A percentile compares a stretch with the other conserved stretches of the same genome.
phyloP scores from a whole-genome alignment of 805 yeast genomes.

The Sugiyamaella mastotermitis region DNA sequence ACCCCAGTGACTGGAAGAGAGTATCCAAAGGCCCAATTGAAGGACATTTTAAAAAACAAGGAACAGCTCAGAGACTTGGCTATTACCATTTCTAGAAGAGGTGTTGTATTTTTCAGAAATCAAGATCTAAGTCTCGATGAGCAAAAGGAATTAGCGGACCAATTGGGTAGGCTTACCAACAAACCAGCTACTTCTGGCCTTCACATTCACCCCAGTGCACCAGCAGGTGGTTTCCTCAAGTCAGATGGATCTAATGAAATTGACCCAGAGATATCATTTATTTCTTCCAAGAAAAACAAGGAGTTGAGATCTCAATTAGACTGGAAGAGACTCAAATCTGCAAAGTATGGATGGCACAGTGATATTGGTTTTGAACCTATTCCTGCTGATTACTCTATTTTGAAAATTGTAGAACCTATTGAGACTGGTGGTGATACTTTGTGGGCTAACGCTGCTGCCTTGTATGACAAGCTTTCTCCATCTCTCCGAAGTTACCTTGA shows the following conservation, averaged over 20 bases:
- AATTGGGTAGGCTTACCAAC: conserved; percentile 27
- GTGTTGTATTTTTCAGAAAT: conserved; percentile 46
- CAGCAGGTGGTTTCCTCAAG: conserved; percentile 24
- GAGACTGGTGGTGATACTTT: conserved; percentile 48
- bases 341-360: conserved; percentile 49
- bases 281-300: conserved; percentile 18
- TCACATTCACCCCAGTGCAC: conserved; percentile 31
- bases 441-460: conserved; percentile 46
- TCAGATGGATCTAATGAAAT: conserved; percentile 21
- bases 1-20: conserved; percentile 31
- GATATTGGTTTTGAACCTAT: conserved; percentile 73
- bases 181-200: conserved; percentile 26
- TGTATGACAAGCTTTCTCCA: conserved; percentile 41
- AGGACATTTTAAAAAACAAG: conserved; percentile 26
- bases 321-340: too few species aligned
- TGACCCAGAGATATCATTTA: conserved; percentile 26
- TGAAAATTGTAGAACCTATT: conserved; percentile 54
- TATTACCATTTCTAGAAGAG: conserved; percentile 40
- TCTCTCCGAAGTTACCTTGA: conserved; percentile 39
- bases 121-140: conserved; percentile 31
- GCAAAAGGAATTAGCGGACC: conserved; percentile 25
- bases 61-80: conserved; percentile 39
- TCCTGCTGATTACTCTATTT: conserved; percentile 65
- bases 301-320: conserved; percentile 17
- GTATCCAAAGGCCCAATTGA: conserved; percentile 23